These are phyloP conservation scores for Phaeosphaeria sp. DNA, from an alignment of 2,329 filamentous ascomycete genomes.

Conservation along the genomic window DNA sequence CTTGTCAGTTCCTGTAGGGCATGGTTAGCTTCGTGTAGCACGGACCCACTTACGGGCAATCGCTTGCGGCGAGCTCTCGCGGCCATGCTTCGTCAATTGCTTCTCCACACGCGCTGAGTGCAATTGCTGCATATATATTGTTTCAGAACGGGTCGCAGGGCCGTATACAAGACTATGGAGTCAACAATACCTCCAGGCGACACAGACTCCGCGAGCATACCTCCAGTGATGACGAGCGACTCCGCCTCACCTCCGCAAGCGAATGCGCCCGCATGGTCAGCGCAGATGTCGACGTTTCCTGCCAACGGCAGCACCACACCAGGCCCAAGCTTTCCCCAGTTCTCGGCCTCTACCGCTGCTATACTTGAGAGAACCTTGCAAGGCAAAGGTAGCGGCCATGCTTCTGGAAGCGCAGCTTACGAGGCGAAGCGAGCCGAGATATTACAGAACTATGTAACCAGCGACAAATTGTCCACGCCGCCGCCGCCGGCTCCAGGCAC, in stretches of 20 bases:
- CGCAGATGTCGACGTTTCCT: constrained; percentile 34
- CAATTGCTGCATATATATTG: constrained; percentile 13
- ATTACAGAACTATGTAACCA: constrained; percentile 53
- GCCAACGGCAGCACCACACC: constrained; percentile 18
- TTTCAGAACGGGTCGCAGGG: constrained; percentile 18
- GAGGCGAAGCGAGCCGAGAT: constrained; percentile 56
- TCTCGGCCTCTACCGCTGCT: constrained; percentile 50
- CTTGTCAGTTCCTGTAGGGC: not conserved
- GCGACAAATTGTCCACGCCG: constrained; percentile 50
- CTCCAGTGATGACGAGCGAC: constrained; percentile 20
- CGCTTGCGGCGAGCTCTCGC: constrained; percentile 6
- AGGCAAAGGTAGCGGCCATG: constrained; percentile 40
- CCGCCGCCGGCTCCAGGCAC: constrained; percentile 40
- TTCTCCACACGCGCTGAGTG: not conserved
- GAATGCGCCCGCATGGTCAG: constrained; percentile 33
- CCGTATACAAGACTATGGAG: constrained; percentile 19
- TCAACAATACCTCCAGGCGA: constrained; percentile 7
- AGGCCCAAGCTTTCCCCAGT: constrained; percentile 35
- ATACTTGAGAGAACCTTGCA: constrained; percentile 47
- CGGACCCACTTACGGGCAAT: constrained; percentile 2
- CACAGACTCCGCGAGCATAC: constrained; percentile 12
- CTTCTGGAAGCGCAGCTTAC: constrained; percentile 49
- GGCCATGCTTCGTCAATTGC: constrained; percentile 2
- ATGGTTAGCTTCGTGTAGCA: not conserved
- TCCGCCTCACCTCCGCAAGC: constrained; percentile 27